Evolutionary conservation across 176 grass and related monocot species (phyloP).

Genomic region (Poa pratensis): DNA sequence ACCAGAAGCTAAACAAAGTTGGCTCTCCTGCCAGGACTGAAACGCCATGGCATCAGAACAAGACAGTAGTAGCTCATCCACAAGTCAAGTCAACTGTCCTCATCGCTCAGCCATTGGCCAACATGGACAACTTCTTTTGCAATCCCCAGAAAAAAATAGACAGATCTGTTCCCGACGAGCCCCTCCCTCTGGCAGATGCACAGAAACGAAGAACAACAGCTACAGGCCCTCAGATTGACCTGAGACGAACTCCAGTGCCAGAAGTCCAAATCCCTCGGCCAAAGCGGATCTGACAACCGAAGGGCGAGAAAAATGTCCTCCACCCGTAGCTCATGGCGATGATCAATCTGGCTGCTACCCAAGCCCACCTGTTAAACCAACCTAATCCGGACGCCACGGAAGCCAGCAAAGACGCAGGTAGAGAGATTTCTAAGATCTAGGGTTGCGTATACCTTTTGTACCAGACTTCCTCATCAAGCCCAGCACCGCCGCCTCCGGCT

Average conservation of each 20-base stretch:
- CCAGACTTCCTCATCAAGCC: constrained; percentile 60
- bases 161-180: constrained; percentile 47
- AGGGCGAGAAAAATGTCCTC: constrained; percentile 7
- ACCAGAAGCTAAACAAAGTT: constrained; percentile 31
- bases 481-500: constrained; percentile 26
- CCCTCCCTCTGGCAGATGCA: constrained; percentile 12
- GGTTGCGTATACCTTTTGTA: constrained; percentile 60
- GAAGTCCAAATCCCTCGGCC: constrained; percentile 45
- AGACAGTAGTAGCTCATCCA: constrained; percentile 15
- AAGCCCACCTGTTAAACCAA: constrained; percentile 8
- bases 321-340: constrained; percentile 22
- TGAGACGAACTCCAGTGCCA: constrained; percentile 32
- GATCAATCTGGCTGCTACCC: constrained; percentile 36
- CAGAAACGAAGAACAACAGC: constrained; percentile 24
- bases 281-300: constrained; percentile 52
- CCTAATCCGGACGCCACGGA: constrained; percentile 24
- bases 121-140: background rate
- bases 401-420: constrained; percentile 35
- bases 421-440: constrained; percentile 69
- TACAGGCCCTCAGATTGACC: constrained; percentile 26
- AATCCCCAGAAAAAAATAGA: background rate
- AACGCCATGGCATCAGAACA: background rate
- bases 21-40: constrained; percentile 6
- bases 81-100: constrained; percentile 44
- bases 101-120: constrained; percentile 7